Base-by-base conservation (phyloP, 2,329 filamentous ascomycete genomes). In the Aureobasidium sp. region DNA sequence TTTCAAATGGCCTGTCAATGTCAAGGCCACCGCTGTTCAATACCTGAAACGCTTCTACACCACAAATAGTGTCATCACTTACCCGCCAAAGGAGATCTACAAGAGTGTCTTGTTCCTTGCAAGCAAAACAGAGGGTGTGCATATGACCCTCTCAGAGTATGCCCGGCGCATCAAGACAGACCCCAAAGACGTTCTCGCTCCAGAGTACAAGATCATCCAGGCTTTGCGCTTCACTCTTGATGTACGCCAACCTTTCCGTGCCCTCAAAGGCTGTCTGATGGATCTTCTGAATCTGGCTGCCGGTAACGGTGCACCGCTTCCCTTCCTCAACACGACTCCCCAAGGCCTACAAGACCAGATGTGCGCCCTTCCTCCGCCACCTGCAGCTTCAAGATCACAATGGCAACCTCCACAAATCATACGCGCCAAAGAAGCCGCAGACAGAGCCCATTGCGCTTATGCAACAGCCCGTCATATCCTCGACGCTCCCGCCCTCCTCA, bases 11-110 rank as follows among this genome's bases (percentile, higher is more conserved):
- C 79, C 79, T 10, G 79, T 76, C 27, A 77, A 78, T 55, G 79
- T 85, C 21, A 79, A 81, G 61, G 83, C 86, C 22, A 95, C 90
- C 6, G 88, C 89, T 3, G 86, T 91, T 57, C 83, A 94, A 64
- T 96, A 94, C 67, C 79, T 98, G 56, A 86, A 88, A 53, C 86
- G 93, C 55, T 97, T 98, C 77, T 98, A 97, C 73, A 79, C 95
- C 32, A 91, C 87, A 64, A 95, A 97, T 71, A 94, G 88, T 35
- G 82, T 90, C 64, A 95, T 97, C 88, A 95, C 90, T 25, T 97
- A 98, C 67, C 88, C 91, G 57, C 91, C 90, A 0, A 86, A 88
- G 57, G 84, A 89, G 58, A 86, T 97, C 60, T 83, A 95, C 66
- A 88, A 90, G 65, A 93, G 90, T 25, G 88, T 87, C 30, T 79